Conservation (phyloP, 805 yeast genomes). For the Starmerella davenportii region DNA sequence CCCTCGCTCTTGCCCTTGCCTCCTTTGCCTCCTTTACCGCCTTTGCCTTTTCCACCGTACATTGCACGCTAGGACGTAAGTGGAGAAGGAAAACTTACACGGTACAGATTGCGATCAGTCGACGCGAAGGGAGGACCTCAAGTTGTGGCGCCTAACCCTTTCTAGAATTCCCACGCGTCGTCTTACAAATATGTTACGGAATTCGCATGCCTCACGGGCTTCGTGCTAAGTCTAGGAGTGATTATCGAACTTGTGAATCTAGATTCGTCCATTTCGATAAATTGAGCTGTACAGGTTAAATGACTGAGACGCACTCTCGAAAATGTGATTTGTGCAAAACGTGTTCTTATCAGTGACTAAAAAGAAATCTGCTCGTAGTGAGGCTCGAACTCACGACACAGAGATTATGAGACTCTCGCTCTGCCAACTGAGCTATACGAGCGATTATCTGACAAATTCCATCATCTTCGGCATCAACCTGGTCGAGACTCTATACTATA, state of each 20-base stretch:
- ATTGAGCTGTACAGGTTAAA: too few relatives aligned
- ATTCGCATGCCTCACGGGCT: too few relatives aligned
- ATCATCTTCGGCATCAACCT: too few relatives aligned
- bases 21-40: constrained; percentile 84
- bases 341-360: neutral
- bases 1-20: constrained; percentile 56
- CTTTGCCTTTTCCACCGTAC: constrained; percentile 21
- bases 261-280: too few relatives aligned
- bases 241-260: too few relatives aligned
- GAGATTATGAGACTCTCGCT: constrained; percentile 13
- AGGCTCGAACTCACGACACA: constrained; percentile 14
- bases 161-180: neutral
- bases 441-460: too few relatives aligned
- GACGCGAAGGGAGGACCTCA: neutral
- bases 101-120: neutral
- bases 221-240: too few relatives aligned
- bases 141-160: constrained; percentile 1
- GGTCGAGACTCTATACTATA: too few relatives aligned
- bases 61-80: neutral
- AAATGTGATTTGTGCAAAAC: too few relatives aligned
- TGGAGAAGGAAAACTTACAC: neutral
- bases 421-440: constrained; percentile 12
- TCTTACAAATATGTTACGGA: too few relatives aligned
- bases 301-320: too few relatives aligned
- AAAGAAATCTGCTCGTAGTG: constrained; percentile 9